phyloP scores from a whole-genome alignment of 495 filamentous ascomycete species.

The Aspergillus asperescens region DNA sequence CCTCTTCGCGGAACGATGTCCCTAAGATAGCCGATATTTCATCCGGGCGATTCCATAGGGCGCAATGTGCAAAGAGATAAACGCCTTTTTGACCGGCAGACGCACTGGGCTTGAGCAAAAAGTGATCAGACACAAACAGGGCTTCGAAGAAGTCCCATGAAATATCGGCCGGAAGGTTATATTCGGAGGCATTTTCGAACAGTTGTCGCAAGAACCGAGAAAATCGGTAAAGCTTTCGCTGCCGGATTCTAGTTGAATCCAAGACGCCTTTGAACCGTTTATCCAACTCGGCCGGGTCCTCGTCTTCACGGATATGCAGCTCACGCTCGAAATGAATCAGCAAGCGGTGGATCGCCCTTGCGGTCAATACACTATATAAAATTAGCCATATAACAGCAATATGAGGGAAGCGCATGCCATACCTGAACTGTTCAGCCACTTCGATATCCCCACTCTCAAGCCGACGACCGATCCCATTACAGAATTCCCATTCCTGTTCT shows the following conservation, averaged over 20 bases:
- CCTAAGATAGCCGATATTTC: slow-evolving; percentile 82
- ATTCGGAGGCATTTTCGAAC: slow-evolving; percentile 95
- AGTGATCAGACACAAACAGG: slow-evolving; percentile 80
- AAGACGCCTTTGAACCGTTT: slow-evolving; percentile 92
- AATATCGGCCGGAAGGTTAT: slow-evolving; percentile 63
- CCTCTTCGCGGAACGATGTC: slow-evolving; percentile 79
- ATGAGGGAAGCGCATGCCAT: slow-evolving; percentile 8
- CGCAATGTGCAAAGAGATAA: slow-evolving; percentile 78
- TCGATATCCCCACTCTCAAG: slow-evolving; percentile 90
- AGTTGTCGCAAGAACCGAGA: slow-evolving; percentile 81
- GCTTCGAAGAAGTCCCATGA: slow-evolving; percentile 72
- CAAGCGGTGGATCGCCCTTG: slow-evolving; percentile 80
- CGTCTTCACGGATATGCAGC: slow-evolving; percentile 72
- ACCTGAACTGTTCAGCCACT: slow-evolving; percentile 97
- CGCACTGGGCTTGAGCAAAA: slow-evolving; percentile 59
- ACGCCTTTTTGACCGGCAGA: slow-evolving; percentile 63
- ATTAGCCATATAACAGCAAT: slow-evolving; percentile 19
- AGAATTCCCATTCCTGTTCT: slow-evolving; percentile 96
- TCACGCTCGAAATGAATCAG: slow-evolving; percentile 90
- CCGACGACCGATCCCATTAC: slow-evolving; percentile 82
- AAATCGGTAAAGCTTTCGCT: slow-evolving; percentile 82
- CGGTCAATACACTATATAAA: slow-evolving; percentile 64
- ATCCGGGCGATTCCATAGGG: slow-evolving; percentile 63
- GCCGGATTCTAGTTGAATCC: slow-evolving; percentile 91
- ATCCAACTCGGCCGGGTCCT: slow-evolving; percentile 82